Conservation (phyloP, 345 rosid species). For the Eucalyptus grandis region DNA sequence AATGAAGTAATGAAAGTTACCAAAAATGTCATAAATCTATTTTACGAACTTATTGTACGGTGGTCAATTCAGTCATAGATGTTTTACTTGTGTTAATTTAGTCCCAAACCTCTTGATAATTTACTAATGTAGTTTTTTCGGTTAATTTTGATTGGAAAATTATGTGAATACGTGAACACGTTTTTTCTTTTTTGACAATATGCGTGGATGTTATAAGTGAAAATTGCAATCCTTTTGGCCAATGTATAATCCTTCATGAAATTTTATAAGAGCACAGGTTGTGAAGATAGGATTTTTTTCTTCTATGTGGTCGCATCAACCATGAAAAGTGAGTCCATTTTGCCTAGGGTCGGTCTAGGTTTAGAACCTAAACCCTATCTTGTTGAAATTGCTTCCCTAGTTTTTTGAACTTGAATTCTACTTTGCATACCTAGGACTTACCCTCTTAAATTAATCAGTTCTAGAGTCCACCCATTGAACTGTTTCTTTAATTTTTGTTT, state of each 20-base stretch:
- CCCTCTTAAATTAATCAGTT: neutral
- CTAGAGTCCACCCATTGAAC: neutral
- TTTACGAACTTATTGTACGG: too few species aligned
- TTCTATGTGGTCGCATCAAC: neutral
- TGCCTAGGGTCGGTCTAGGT: neutral
- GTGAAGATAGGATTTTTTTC: neutral
- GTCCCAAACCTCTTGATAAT: rapidly evolving
- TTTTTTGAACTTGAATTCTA: neutral
- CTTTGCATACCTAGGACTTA: neutral
- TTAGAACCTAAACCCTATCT: rapidly evolving
- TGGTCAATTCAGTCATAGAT: rapidly evolving
- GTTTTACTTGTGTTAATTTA: too few species aligned
- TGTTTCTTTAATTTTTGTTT: neutral
- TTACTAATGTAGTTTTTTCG: rapidly evolving
- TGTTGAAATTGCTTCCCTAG: neutral
- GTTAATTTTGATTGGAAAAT: too few species aligned
- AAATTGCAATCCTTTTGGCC: neutral
- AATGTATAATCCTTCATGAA: neutral
- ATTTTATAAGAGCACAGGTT: neutral
- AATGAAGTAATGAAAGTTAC: neutral
- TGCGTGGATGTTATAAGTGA: neutral
- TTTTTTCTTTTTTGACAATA: too few species aligned
- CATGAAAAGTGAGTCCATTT: neutral
- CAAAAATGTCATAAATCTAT: neutral
- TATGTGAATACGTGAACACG: rapidly evolving